Evolutionary conservation across 768 basidiomycete genomes (phyloP), one percentile per base, ranked within the genome.

Genomic region (Butyriboletus loyo): DNA sequence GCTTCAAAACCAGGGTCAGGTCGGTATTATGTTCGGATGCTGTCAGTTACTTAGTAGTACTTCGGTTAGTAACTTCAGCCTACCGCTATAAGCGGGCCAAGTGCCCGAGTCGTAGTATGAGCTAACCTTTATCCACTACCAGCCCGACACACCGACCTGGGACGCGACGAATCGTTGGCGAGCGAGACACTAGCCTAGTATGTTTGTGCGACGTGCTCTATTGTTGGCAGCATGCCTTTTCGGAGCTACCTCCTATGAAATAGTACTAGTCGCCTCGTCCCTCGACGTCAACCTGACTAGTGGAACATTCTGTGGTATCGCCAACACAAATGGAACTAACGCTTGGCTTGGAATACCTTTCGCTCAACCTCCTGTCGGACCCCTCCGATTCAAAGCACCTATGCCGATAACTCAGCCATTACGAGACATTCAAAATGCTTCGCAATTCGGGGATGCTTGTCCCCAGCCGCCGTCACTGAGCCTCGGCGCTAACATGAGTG

Each of bases 281-380:
- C 56, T 58, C n/a, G 73, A 78, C 17, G 69, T 81, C 15, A 54
- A 49, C 6, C 58, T 79, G 9, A 69, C 64, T 10, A 74, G 70
- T 7, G 82, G 82, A 5, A 72, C 67, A 0, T 82, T 82, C 54
- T 75, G 73, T 3, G 82, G 82, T 9, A 55, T 77, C 5, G 52
- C 69, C 8, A 73, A 72, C 13, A 42, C 67, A 0, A 76, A 77
- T 42, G 76, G 75, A 9, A 76, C 76, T 10, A 79, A 84, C 10
- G 72, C 73, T 61, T 87, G 82, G 77, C 72, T 84, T 13, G 84
- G 84, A 3, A 76, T 87, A 31, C 84, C 79, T 1, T 87, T 73
- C 51, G 85, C 82, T 5, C 67, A 77, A 53, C 73, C 84, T 2
- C 85, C 85, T 0, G 57, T 81, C 0, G 84, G 83, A 2, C 36